Evolutionary conservation across 2,329 filamentous ascomycete genomes (phyloP), one percentile per base, ranked within the genome.

Genomic region (Sclerotinia nivalis): DNA sequence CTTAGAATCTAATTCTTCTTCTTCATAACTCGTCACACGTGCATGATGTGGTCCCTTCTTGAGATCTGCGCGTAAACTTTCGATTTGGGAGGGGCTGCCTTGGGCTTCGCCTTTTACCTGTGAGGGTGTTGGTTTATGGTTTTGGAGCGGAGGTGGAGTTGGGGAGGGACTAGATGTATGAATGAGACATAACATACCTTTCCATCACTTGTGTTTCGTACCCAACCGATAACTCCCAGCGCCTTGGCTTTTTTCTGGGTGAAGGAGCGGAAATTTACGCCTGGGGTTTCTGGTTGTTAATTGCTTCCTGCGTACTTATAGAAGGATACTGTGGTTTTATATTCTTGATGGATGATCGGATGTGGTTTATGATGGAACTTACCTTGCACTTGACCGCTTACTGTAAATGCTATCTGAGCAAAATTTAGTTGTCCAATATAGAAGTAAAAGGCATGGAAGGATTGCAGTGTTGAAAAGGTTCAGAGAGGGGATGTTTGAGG

Each of bases 41-140:
- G 94, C 89, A 69, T 87, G 84, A 1, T 84, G 82, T 0, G 94
- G 94, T 0, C 95, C 95, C 66, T 88, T 85, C 76, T 93, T 86
- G 60, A 97, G 82, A 72, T 93, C 89, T 74, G 90, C 87, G 49
- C 97, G 81, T 73, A 97, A 91, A 69, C 88, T 86, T 66, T 88
- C 81, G 37, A 98, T 79, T 2, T 85, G 81, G 0, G 88, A 85
- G 1, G 89, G 84, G 2, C 86, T 84, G 43, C 93, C 94, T 79
- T 98, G 95, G 7, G 90, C 93, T 81, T 97, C 94, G 37, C 95
- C 95, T 77, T 93, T 88, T 60, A 98, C 94, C 93, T 97, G 31
- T 22, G 12, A 40, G 18, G 12, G n/a, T 37, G 18, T 3, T 8
- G 1, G 34, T 4, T 40, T 22, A 7, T 8, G n/a, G 2, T 9